Conservation (phyloP, 2,329 filamentous ascomycete genomes). For the Cercospora sojina region DNA sequence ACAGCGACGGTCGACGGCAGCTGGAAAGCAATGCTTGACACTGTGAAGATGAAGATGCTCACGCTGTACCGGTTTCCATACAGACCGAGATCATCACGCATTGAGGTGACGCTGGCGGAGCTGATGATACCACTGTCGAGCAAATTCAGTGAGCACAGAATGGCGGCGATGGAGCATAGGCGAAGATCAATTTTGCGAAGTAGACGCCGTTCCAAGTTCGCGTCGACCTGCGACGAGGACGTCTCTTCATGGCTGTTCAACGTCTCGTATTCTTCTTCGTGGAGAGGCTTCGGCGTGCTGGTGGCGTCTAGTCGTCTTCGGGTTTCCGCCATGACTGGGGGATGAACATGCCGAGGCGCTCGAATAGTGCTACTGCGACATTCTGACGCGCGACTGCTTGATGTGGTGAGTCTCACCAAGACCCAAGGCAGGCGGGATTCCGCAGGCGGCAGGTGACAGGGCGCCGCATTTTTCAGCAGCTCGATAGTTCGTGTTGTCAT, state of each 20-base stretch:
- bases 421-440: background rate
- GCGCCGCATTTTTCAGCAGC: background rate
- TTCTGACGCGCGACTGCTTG: background rate
- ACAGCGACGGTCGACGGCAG: slow-evolving; percentile 67
- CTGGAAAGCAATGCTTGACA: slow-evolving; percentile 66
- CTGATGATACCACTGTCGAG: slow-evolving; percentile 70
- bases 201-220: slow-evolving; percentile 45
- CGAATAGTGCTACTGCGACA: background rate
- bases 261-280: background rate
- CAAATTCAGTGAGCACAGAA: slow-evolving; percentile 68
- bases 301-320: background rate
- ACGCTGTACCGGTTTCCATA: slow-evolving; percentile 67
- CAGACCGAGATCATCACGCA: slow-evolving; percentile 63
- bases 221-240: background rate
- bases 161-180: slow-evolving; percentile 67
- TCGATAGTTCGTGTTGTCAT: background rate
- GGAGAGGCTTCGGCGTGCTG: background rate
- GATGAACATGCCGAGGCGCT: background rate
- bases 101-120: slow-evolving; percentile 67
- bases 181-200: slow-evolving; percentile 66
- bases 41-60: slow-evolving; percentile 71
- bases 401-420: background rate
- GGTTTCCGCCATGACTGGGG: background rate
- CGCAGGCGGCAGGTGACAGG: background rate
- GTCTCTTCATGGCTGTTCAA: background rate